Evolutionary conservation across 371 early-diverging fungal genomes (phyloP).

Genomic region (Lichtheimia ornata): DNA sequence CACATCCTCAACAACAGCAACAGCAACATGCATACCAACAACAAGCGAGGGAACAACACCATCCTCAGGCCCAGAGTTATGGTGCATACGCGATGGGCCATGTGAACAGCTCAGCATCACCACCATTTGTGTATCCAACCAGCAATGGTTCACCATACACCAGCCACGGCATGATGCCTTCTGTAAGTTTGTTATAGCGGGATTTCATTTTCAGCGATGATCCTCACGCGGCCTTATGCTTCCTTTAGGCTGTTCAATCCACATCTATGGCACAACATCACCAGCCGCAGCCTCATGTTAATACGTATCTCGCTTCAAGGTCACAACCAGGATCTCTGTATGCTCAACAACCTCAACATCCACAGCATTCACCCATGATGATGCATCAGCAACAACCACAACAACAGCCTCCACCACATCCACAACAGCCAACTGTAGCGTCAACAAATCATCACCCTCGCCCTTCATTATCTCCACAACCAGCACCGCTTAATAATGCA

Average conservation of each 20-base stretch:
- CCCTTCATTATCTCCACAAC: constrained; percentile 12
- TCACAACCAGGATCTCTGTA: constrained; percentile 10
- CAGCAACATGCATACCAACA: neutral
- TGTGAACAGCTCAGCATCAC: constrained; percentile 6
- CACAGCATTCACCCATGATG: constrained; percentile 9
- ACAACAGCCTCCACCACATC: neutral
- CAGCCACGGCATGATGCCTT: neutral
- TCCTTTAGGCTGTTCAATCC: too few species aligned
- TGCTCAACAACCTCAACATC: constrained; percentile 9
- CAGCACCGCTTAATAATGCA: constrained; percentile 1
- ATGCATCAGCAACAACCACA: constrained; percentile 9
- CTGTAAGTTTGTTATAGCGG: constrained; percentile 3
- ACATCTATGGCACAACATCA: too few species aligned
- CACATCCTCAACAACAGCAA: constrained; percentile 6
- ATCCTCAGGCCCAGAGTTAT: constrained; percentile 2
- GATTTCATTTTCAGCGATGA: too few species aligned
- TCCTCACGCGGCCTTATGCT: too few species aligned
- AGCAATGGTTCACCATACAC: neutral
- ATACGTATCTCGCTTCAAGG: constrained; percentile 6
- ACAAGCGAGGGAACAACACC: neutral
- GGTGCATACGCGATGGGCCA: neutral
- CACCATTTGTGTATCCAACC: constrained; percentile 5
- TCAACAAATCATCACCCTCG: constrained; percentile 1
- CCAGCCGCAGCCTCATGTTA: too few species aligned
- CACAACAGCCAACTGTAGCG: neutral